Evolutionary conservation across 805 yeast species (phyloP).

Genomic region (Scheffersomyces ergatensis): DNA sequence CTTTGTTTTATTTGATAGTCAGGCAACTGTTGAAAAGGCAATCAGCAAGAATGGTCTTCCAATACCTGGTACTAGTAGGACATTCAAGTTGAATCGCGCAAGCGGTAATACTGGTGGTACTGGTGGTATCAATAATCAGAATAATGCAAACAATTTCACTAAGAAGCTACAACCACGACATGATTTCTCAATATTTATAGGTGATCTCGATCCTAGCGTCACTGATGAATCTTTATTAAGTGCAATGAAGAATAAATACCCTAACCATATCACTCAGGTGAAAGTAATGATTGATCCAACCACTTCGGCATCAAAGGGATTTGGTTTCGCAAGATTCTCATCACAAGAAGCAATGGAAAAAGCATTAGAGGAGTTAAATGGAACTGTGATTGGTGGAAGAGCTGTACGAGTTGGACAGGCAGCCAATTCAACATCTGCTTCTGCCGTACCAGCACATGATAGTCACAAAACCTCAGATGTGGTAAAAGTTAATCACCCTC

Average conservation of each 20-base stretch:
- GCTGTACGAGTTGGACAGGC: constrained; percentile 70
- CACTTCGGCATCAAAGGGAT: constrained; percentile 75
- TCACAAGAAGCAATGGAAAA: constrained; percentile 65
- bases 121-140: not conserved
- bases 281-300: constrained; percentile 74
- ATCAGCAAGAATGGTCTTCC: constrained; percentile 63
- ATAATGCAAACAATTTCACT: not conserved
- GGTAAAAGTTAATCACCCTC: constrained; percentile 28
- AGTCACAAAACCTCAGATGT: constrained; percentile 4
- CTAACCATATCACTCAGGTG: constrained; percentile 67
- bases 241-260: constrained; percentile 64
- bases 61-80: constrained; percentile 63
- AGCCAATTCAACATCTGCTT: constrained; percentile 14
- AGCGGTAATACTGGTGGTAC: constrained; percentile 47
- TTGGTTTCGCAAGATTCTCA: constrained; percentile 82
- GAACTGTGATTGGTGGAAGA: constrained; percentile 64
- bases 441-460: constrained; percentile 10
- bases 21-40: constrained; percentile 63
- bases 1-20: constrained; percentile 69
- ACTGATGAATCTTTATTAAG: constrained; percentile 65
- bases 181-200: constrained; percentile 69
- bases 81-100: constrained; percentile 80
- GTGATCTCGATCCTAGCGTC: constrained; percentile 75
- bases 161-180: constrained; percentile 5
- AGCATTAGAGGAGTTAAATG: constrained; percentile 81